Evolutionary conservation across 2,329 filamentous ascomycete genomes (phyloP).

Genomic region (Alternaria gansuensis): DNA sequence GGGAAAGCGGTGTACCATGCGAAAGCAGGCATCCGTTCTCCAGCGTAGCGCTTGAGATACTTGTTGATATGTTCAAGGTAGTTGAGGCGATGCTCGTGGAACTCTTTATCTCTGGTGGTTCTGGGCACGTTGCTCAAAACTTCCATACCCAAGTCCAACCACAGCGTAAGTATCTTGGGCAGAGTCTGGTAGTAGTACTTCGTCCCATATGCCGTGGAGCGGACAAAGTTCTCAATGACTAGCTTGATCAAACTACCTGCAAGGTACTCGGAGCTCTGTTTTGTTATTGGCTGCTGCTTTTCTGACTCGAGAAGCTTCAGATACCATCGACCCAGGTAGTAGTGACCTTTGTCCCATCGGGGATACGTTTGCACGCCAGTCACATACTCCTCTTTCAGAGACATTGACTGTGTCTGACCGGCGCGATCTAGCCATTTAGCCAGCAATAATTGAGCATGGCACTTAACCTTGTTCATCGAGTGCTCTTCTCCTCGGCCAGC

Average conservation of each 20-base stretch:
- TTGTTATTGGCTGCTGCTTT: constrained; percentile 75
- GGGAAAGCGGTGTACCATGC: constrained; percentile 85
- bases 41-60: constrained; percentile 81
- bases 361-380: constrained; percentile 74
- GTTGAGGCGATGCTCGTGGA: constrained; percentile 40
- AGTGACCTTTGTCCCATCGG: constrained; percentile 96
- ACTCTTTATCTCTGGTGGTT: constrained; percentile 41
- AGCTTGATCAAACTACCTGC: constrained; percentile 86
- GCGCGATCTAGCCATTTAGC: constrained; percentile 97
- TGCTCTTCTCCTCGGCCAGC: constrained; percentile 49
- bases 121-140: constrained; percentile 56
- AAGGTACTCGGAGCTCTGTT: constrained; percentile 67
- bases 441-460: constrained; percentile 83
- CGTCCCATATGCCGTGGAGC: constrained; percentile 85
- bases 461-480: constrained; percentile 68
- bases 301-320: constrained; percentile 94
- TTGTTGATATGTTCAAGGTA: constrained; percentile 59
- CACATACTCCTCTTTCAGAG: constrained; percentile 77
- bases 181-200: constrained; percentile 97
- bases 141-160: constrained; percentile 88
- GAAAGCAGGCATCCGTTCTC: constrained; percentile 72
- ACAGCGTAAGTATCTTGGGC: constrained; percentile 89
- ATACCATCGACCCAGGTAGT: constrained; percentile 96
- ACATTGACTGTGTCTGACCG: constrained; percentile 87
- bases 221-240: constrained; percentile 91